Evolutionary conservation across 1,139 yeast genomes (phyloP), one percentile per base, ranked within the genome.

Genomic region (Geotrichum klebahnii): DNA sequence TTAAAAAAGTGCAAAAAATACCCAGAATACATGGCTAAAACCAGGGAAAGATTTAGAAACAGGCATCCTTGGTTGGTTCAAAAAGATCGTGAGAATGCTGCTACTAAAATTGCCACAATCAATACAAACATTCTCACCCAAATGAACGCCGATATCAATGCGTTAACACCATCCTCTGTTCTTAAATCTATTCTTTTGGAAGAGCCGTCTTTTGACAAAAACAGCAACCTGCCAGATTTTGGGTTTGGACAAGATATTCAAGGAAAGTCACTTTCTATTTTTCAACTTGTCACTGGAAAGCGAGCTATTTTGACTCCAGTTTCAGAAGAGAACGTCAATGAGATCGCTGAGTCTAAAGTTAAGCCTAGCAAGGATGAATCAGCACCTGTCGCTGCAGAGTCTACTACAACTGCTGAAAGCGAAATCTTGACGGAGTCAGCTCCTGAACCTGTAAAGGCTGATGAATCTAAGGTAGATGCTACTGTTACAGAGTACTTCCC

Each of bases 21-120:
- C 61, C 90, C 92, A 20, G 70, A 73, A 60, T 75, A 72, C 50
- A 76, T 75, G 59, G 83, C 84, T 83, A 72, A 75, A 52, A 68
- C 74, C 61, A 76, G 79, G 53, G 74, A 74, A 60, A 51, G 53
- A 46, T 56, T 60, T 48, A 61, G 67, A 40, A 50, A 55, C 63
- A 70, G 60, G 68, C 78, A 67, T 75, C 75, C 48, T 58, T 62
- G 51, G 64, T 74, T 71, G 74, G 57, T 68, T 17, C 45, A 32
- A 59, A 71, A 49, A 58, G 66, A 48, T 57, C 60, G 41, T 51
- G 56, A 40, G 42, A 29, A 29, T 22, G 41, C 19, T 44, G 52
- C 48, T 26, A 48, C 51, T 35, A 44, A 44, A 50, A 61, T 53
- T 37, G 60, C 59, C 17, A 59, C 58, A 16, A 61, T 62, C 58